Conservation (phyloP, 768 basidiomycete species). For the Tulasnella sp. region DNA sequence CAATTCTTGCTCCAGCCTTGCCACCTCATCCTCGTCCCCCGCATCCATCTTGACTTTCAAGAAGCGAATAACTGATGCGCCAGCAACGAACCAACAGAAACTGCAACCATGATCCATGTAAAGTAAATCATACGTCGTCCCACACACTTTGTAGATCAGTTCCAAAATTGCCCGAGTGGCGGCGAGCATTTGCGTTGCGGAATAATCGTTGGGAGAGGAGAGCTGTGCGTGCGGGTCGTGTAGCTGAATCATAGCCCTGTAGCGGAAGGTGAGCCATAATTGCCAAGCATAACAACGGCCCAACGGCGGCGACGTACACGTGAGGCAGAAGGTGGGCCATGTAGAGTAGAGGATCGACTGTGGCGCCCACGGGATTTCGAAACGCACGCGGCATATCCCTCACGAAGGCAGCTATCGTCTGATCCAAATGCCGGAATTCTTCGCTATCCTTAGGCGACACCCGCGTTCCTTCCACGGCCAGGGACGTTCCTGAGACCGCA, state of each 20-base stretch:
- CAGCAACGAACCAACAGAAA: slow-evolving; percentile 8
- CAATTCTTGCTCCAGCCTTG: background rate
- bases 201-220: slow-evolving; percentile 2
- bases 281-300: background rate
- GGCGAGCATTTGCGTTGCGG: background rate
- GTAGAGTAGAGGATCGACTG: slow-evolving; percentile 51
- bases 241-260: background rate
- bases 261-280: background rate
- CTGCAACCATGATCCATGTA: slow-evolving; percentile 3
- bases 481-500: background rate
- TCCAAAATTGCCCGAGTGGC: slow-evolving; percentile 12
- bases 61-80: slow-evolving; percentile 4
- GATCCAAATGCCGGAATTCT: slow-evolving; percentile 19
- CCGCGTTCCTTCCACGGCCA: background rate
- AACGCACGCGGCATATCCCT: slow-evolving; percentile 16
- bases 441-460: background rate
- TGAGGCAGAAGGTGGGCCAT: slow-evolving; percentile 31
- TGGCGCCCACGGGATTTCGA: slow-evolving; percentile 23
- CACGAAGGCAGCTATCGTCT: slow-evolving; percentile 5
- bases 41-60: background rate
- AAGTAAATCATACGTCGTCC: slow-evolving; percentile 12
- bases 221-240: slow-evolving; percentile 19
- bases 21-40: background rate
- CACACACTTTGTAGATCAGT: slow-evolving; percentile 4
- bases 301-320: slow-evolving; percentile 8